Evolutionary conservation across 306 rosid genomes (phyloP).

Genomic region (Crataegus laevigata): DNA sequence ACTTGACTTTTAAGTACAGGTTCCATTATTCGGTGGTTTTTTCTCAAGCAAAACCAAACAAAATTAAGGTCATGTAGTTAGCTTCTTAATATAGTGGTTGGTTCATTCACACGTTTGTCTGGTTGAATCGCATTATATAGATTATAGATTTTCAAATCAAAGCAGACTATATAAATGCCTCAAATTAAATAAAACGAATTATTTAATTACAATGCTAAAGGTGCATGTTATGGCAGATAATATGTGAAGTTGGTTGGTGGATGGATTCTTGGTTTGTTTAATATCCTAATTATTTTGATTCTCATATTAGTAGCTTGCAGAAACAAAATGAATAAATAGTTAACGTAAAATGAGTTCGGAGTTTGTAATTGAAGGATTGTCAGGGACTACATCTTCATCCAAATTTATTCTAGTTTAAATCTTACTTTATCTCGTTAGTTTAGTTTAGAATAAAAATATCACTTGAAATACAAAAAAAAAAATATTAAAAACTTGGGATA

Average conservation of each 20-base stretch:
- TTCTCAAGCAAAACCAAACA: neutral
- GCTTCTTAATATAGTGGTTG: neutral
- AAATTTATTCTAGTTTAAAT: no score
- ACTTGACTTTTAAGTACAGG: neutral
- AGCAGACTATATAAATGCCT: neutral
- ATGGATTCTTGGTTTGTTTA: no score
- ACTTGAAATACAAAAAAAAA: no score
- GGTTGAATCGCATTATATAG: neutral
- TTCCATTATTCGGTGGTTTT: neutral
- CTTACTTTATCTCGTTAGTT: no score
- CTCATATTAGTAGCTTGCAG: no score
- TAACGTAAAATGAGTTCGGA: no score
- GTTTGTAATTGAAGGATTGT: no score
- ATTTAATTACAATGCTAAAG: neutral
- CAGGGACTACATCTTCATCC: no score
- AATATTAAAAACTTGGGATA: no score
- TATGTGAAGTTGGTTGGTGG: neutral
- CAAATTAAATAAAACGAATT: neutral
- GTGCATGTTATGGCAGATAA: neutral
- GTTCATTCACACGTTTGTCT: neutral
- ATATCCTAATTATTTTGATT: no score
- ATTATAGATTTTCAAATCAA: neutral
- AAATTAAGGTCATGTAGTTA: neutral
- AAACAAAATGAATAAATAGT: no score
- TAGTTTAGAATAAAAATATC: no score